Evolutionary conservation across 1,284 basidiomycete genomes (phyloP), one percentile per base, ranked within the genome.

Genomic region (Apiotrichum gamsii): DNA sequence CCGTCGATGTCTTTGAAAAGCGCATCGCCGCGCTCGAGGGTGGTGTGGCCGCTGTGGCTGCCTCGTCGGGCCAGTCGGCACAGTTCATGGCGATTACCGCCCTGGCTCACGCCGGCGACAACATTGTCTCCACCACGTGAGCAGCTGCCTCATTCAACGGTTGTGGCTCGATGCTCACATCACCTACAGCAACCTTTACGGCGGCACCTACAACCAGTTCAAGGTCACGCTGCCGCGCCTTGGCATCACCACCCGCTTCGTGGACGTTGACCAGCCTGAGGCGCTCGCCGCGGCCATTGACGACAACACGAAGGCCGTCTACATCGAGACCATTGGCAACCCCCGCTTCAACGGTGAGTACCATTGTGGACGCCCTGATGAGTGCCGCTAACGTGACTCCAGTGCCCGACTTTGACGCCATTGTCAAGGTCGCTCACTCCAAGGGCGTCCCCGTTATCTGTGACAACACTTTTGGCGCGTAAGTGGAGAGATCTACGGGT

Each of bases 381-480:
- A n/a, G n/a, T n/a, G n/a, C n/a, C n/a, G n/a, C n/a, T n/a, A n/a
- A n/a, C n/a, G n/a, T n/a, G n/a, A n/a, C n/a, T n/a, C n/a, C n/a
- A n/a, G n/a, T 91, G 33, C 78, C 78, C 25, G 80, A 84, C 50
- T 77, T 93, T 43, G 79, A 83, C 5, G 84, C 78, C 25, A 73
- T 93, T 32, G 82, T 87, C 39, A 83, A 88, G 76, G 82, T 77
- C 38, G 33, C 56, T 29, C 49, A 33, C 36, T 43, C 40, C 19
- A 37, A 34, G 10, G 51, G 53, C 19, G 49, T 58, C 36, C 50
- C 53, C 29, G 20, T 52, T n/a, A 40, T 58, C 11, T 88, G 91
- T 1, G 90, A 93, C 70, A 93, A 93, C 72, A 91, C 88, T 0
- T 90, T 91, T 59, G 89, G 89, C 53, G 83, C 87, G n/a, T n/a